These are phyloP conservation scores for Dryas alaskensis DNA, from an alignment of 306 rosid genomes.

Conservation along the genomic window DNA sequence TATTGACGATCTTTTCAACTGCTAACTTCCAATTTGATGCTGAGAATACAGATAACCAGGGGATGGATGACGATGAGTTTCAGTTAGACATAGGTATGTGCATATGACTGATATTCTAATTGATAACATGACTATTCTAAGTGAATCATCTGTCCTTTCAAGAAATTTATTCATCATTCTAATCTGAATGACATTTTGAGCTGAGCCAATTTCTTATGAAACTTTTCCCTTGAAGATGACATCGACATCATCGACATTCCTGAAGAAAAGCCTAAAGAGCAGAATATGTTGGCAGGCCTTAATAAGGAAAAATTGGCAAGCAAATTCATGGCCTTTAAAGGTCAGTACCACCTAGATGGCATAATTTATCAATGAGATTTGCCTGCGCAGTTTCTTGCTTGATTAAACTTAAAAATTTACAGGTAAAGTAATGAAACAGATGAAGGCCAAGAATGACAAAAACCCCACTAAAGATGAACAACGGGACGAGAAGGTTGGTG, in stretches of 20 bases:
- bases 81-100: conserved; percentile 57
- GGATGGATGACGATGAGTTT: conserved; percentile 37
- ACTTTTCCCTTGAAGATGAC: conserved; percentile 52
- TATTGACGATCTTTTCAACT: conserved; percentile 50
- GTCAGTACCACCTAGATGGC: conserved; percentile 28
- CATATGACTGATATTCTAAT: not conserved
- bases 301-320: conserved; percentile 71
- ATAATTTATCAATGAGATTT: not conserved
- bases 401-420: conserved; percentile 21
- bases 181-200: not conserved
- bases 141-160: not conserved
- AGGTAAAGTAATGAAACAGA: conserved; percentile 73
- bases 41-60: conserved; percentile 39
- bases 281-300: conserved; percentile 56
- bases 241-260: conserved; percentile 50
- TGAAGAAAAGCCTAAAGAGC: conserved; percentile 63
- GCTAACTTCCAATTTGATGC: conserved; percentile 50
- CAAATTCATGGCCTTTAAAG: conserved; percentile 69
- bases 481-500: conserved; percentile 45
- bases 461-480: conserved; percentile 53
- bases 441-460: conserved; percentile 56
- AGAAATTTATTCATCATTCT: not conserved
- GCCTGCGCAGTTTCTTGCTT: not conserved
- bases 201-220: not conserved
- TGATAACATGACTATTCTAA: not conserved